Evolutionary conservation across 139 green algal species (phyloP).

Genomic region (Zygnema circumcarinatum): DNA sequence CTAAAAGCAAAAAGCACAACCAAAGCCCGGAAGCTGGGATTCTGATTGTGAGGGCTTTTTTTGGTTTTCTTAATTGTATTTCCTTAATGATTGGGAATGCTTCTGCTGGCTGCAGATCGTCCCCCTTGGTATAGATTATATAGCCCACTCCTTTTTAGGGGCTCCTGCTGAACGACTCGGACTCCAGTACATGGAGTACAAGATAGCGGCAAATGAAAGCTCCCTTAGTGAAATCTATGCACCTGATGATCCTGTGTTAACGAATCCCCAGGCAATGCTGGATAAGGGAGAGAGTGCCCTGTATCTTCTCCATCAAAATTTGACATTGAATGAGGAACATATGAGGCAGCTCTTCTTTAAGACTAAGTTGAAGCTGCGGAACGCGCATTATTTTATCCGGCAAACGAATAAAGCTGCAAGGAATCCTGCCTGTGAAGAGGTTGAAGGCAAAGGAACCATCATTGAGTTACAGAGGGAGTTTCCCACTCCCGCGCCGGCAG

Average conservation of each 20-base stretch:
- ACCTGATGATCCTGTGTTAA: conserved; percentile 11
- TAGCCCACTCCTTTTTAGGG: not conserved
- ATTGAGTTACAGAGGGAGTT: not conserved
- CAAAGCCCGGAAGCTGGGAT: too few species aligned
- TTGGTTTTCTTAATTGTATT: too few species aligned
- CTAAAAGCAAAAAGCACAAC: too few species aligned
- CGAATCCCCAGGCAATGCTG: not conserved
- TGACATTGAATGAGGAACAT: not conserved
- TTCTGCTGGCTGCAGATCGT: conserved; percentile 31
- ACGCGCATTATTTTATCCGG: not conserved
- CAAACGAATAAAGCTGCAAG: not conserved
- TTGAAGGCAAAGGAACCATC: not conserved
- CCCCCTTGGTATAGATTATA: not conserved
- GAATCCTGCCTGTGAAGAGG: not conserved
- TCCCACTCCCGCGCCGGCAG: not conserved
- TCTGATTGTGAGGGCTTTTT: too few species aligned
- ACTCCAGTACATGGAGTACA: conserved; percentile 31
- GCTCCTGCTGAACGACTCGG: not conserved
- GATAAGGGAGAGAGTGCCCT: not conserved
- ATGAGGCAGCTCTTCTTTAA: conserved; percentile 1
- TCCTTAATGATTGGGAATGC: too few species aligned
- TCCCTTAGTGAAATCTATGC: conserved; percentile 12
- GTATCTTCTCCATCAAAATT: conserved; percentile 29
- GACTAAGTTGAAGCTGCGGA: not conserved
- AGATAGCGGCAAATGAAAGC: conserved; percentile 11